phyloP scores from a whole-genome alignment of 805 yeast species.

The Blastobotrys muscicola region DNA sequence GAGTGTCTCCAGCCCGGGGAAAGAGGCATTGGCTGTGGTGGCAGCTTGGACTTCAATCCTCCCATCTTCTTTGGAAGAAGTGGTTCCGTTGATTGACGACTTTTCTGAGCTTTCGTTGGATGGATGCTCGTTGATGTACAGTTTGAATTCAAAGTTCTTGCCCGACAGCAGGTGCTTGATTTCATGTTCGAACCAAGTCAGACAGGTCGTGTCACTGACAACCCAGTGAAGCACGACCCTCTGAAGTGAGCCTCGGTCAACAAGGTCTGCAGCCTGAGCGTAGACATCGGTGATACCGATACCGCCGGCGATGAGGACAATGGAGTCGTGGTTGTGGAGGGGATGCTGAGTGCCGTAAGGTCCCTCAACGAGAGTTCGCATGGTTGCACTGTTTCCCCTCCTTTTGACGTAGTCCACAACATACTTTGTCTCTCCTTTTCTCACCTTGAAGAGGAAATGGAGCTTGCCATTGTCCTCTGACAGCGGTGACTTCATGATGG shows the following conservation, averaged over 20 bases:
- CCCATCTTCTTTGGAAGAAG: neutral
- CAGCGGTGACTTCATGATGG: slow-evolving; percentile 24
- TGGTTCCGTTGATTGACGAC: too few species aligned
- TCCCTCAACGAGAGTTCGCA: slow-evolving; percentile 41
- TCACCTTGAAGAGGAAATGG: slow-evolving; percentile 4
- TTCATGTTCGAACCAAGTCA: slow-evolving; percentile 24
- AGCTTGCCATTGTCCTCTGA: slow-evolving; percentile 9
- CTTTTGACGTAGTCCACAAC: slow-evolving; percentile 3
- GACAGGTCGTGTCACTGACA: slow-evolving; percentile 16
- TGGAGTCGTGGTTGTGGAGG: slow-evolving; percentile 41
- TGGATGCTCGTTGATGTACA: slow-evolving; percentile 23
- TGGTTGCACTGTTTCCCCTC: slow-evolving; percentile 5
- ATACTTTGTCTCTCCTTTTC: slow-evolving; percentile 15
- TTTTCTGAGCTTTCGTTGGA: too few species aligned
- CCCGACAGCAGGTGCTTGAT: slow-evolving; percentile 16
- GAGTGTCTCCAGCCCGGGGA: slow-evolving; percentile 19
- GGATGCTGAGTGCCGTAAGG: slow-evolving; percentile 56
- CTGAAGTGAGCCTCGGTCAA: slow-evolving; percentile 4
- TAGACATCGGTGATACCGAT: slow-evolving; percentile 62
- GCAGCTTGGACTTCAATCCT: neutral
- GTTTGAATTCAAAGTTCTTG: slow-evolving; percentile 24
- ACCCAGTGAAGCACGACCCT: slow-evolving; percentile 26
- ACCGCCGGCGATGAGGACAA: slow-evolving; percentile 62
- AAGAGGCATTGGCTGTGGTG: slow-evolving; percentile 36
- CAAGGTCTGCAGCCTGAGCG: slow-evolving; percentile 26